A percentile compares a stretch with the other conserved stretches of the same genome.
These are phyloP conservation scores for Biscogniauxia marginata DNA, from an alignment of 2,329 filamentous ascomycete species.

Conservation along the genomic window DNA sequence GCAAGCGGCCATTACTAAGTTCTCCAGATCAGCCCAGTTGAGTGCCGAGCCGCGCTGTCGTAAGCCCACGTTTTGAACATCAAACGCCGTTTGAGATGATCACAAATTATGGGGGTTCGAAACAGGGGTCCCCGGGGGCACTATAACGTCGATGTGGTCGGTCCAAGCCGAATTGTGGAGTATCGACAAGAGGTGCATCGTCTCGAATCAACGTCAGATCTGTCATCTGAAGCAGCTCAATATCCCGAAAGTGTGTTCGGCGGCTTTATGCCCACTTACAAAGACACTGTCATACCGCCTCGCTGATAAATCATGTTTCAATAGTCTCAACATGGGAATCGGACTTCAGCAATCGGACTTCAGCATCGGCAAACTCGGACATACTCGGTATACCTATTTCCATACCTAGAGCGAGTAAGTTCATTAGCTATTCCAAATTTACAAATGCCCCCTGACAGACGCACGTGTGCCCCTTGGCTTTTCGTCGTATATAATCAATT, in stretches of 20 bases:
- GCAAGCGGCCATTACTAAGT: not conserved
- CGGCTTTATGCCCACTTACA: not conserved
- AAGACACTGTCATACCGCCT: not conserved
- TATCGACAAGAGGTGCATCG: slow-evolving; percentile 10
- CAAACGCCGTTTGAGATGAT: not conserved
- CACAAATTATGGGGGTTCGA: not conserved
- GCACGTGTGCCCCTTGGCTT: too few relatives aligned
- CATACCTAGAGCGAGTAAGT: not conserved
- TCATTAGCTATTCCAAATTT: not conserved
- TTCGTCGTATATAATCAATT: too few relatives aligned
- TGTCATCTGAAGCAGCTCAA: slow-evolving; percentile 13
- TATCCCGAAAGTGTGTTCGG: not conserved
- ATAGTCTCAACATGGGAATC: not conserved
- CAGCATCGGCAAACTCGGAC: too few relatives aligned
- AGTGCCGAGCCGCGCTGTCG: not conserved
- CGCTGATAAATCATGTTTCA: not conserved
- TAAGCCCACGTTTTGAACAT: not conserved
- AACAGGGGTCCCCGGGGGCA: not conserved
- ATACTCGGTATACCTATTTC: not conserved
- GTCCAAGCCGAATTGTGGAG: slow-evolving; percentile 6
- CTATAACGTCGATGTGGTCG: not conserved
- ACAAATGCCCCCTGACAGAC: too few relatives aligned
- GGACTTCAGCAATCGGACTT: too few relatives aligned
- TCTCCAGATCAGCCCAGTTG: not conserved
- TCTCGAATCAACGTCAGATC: slow-evolving; percentile 24